These are phyloP conservation scores for Plectosphaerella plurivora DNA, from an alignment of 2,329 filamentous ascomycete species.

Conservation along the genomic window DNA sequence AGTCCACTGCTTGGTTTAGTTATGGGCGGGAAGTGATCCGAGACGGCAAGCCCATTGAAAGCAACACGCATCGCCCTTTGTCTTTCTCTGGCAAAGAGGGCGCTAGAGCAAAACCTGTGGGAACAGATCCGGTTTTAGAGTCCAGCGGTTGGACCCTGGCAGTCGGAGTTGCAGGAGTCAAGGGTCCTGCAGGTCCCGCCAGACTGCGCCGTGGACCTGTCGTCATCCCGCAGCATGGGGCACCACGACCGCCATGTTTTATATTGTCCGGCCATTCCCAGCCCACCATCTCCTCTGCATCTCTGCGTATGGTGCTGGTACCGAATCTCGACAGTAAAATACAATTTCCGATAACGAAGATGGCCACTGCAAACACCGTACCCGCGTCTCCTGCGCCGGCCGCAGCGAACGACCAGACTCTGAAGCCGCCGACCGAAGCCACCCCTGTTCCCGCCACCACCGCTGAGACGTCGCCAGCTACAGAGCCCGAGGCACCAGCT, in stretches of 20 bases:
- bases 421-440: not conserved
- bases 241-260: too few relatives aligned
- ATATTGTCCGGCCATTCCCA: too few relatives aligned
- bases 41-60: too few relatives aligned
- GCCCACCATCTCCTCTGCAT: too few relatives aligned
- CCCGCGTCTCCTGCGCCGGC: not conserved
- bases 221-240: not conserved
- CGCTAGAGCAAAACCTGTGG: not conserved
- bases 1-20: too few relatives aligned
- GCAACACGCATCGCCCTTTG: too few relatives aligned
- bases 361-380: not conserved
- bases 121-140: not conserved
- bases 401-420: not conserved
- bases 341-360: not conserved
- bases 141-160: not conserved
- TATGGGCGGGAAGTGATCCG: too few relatives aligned
- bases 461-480: not conserved
- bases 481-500: not conserved
- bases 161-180: not conserved
- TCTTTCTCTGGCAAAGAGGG: too few relatives aligned
- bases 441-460: not conserved
- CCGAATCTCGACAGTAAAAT: too few relatives aligned
- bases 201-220: not conserved
- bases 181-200: not conserved
- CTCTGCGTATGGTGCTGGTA: too few relatives aligned